Evolutionary conservation across 2,329 filamentous ascomycete genomes (phyloP).

Genomic region (Fusarium setosum): DNA sequence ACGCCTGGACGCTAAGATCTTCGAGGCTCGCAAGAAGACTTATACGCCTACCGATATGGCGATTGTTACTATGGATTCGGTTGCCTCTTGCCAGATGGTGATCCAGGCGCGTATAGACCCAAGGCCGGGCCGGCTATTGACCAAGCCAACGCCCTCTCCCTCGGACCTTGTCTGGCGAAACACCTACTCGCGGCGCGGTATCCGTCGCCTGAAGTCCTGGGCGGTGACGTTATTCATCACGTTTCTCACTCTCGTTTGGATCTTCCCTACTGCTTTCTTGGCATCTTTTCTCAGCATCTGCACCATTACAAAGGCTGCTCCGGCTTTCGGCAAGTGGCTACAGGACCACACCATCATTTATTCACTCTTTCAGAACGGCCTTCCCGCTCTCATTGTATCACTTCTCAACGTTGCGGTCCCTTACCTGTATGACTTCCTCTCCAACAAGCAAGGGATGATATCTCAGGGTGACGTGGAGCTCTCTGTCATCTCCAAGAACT

Average conservation of each 20-base stretch:
- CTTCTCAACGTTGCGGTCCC: slow-evolving; percentile 90
- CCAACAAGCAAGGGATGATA: slow-evolving; percentile 92
- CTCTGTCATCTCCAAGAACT: slow-evolving; percentile 97
- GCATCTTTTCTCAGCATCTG: slow-evolving; percentile 85
- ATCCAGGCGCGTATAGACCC: slow-evolving; percentile 95
- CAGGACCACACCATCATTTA: slow-evolving; percentile 75
- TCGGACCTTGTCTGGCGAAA: slow-evolving; percentile 96
- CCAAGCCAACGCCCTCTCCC: slow-evolving; percentile 87
- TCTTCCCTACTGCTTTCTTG: slow-evolving; percentile 81
- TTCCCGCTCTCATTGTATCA: slow-evolving; percentile 88
- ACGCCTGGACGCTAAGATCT: slow-evolving; percentile 80
- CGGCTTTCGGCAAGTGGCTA: slow-evolving; percentile 75
- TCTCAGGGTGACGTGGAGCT: slow-evolving; percentile 95
- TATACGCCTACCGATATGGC: slow-evolving; percentile 86
- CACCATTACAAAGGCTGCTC: slow-evolving; percentile 79
- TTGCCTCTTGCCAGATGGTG: slow-evolving; percentile 92
- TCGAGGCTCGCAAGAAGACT: slow-evolving; percentile 75
- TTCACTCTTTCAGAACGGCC: slow-evolving; percentile 85
- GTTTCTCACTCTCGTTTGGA: slow-evolving; percentile 88
- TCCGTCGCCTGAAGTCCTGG: slow-evolving; percentile 84
- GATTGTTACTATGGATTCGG: slow-evolving; percentile 97
- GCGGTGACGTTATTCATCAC: slow-evolving; percentile 85
- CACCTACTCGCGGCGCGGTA: slow-evolving; percentile 82
- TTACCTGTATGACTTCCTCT: slow-evolving; percentile 93
- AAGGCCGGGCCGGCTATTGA: slow-evolving; percentile 84